A percentile compares a stretch with the other conserved stretches of the same genome.
These are phyloP conservation scores for Picea sitchensis DNA, from an alignment of 75 land plant species.

Conservation along the genomic window DNA sequence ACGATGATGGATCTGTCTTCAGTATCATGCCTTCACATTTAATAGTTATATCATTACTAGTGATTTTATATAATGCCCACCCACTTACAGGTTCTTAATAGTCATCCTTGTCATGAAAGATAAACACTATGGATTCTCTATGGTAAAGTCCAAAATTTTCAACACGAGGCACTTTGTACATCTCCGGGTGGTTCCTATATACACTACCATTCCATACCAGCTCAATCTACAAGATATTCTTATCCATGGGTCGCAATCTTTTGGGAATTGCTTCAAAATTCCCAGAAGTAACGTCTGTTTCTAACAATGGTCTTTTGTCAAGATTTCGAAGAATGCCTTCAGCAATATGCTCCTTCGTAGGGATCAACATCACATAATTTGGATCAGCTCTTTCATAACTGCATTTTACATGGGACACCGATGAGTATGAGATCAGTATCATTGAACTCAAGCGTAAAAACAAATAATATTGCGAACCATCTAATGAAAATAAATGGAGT, in stretches of 20 bases:
- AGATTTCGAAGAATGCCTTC: constrained; percentile 51
- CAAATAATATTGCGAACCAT: too few relatives aligned
- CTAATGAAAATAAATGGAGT: too few relatives aligned
- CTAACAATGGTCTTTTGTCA: constrained; percentile 68
- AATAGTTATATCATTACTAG: too few relatives aligned
- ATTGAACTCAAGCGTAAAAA: too few relatives aligned
- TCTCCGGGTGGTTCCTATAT: background rate
- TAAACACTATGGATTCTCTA: background rate
- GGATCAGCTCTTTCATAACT: constrained; percentile 95
- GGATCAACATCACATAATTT: constrained; percentile 88
- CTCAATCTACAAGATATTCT: constrained; percentile 30
- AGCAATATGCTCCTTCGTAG: constrained; percentile 82
- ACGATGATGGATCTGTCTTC: too few relatives aligned
- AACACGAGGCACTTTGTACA: background rate
- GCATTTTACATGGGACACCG: background rate
- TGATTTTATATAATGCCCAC: background rate
- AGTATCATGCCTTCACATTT: too few relatives aligned
- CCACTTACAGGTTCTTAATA: background rate
- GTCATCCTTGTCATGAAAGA: background rate
- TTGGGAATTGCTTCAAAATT: constrained; percentile 61
- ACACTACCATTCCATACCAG: background rate
- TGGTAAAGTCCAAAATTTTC: background rate
- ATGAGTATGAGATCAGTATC: too few relatives aligned
- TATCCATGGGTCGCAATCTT: constrained; percentile 65
- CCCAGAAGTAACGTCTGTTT: constrained; percentile 48